Conservation (phyloP, 768 basidiomycete species). For the Calocera cornea region DNA sequence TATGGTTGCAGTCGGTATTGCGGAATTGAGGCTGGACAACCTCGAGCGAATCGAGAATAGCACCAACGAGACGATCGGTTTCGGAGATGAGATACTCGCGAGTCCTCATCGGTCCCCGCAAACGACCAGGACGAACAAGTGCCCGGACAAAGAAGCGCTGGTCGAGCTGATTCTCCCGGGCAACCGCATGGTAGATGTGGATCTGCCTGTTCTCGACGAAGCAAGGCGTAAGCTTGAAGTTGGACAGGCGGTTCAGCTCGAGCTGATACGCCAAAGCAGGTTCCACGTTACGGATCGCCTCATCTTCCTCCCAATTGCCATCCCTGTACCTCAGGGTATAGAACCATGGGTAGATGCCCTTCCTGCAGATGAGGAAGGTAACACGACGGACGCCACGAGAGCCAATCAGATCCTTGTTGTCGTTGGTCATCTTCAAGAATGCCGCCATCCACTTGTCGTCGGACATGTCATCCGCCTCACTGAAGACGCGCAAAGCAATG, state of each 20-base stretch:
- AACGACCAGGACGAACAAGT: slow-evolving; percentile 86
- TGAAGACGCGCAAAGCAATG: slow-evolving; percentile 79
- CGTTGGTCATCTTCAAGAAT: slow-evolving; percentile 59
- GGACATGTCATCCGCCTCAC: slow-evolving; percentile 59
- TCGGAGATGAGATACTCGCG: slow-evolving; percentile 98
- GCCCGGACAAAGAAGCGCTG: slow-evolving; percentile 97
- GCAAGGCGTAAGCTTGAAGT: slow-evolving; percentile 92
- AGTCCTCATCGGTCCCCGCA: slow-evolving; percentile 81
- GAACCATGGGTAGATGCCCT: slow-evolving; percentile 85
- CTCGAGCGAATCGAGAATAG: slow-evolving; percentile 86
- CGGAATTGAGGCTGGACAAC: slow-evolving; percentile 81
- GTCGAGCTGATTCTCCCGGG: slow-evolving; percentile 93
- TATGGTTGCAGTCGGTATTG: slow-evolving; percentile 94
- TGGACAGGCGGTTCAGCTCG: slow-evolving; percentile 87
- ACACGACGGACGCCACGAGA: slow-evolving; percentile 81
- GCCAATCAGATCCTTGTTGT: slow-evolving; percentile 43
- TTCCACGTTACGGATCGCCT: slow-evolving; percentile 95
- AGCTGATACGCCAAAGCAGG: slow-evolving; percentile 96
- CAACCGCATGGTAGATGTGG: slow-evolving; percentile 93
- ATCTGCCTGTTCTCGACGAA: slow-evolving; percentile 96
- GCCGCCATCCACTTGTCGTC: slow-evolving; percentile 66
- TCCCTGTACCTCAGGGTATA: slow-evolving; percentile 72
- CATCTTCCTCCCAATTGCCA: slow-evolving; percentile 78
- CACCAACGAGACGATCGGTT: slow-evolving; percentile 90
- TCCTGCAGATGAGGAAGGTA: slow-evolving; percentile 82